Evolutionary conservation across 345 rosid species (phyloP).

Genomic region (Viola odorata): DNA sequence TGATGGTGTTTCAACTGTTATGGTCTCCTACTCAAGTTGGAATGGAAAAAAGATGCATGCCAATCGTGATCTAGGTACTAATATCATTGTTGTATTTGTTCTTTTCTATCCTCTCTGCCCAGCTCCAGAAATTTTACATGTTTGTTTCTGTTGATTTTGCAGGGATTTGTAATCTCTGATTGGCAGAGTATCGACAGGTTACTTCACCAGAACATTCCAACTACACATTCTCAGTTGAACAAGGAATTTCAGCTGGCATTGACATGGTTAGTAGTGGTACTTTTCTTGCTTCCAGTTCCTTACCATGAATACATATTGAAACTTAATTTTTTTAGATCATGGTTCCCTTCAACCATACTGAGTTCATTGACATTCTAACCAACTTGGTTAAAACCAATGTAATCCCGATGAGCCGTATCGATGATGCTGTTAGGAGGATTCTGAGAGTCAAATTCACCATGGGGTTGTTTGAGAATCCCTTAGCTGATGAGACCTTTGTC

Average conservation of each 20-base stretch:
- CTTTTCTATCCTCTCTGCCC: background rate
- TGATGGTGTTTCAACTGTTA: slow-evolving; percentile 64
- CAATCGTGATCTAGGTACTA: slow-evolving; percentile 43
- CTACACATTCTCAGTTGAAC: slow-evolving; percentile 15
- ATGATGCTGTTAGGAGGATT: slow-evolving; percentile 72
- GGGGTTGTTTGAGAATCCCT: slow-evolving; percentile 70
- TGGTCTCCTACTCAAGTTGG: slow-evolving; percentile 76
- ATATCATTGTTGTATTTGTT: background rate
- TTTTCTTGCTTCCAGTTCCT: background rate
- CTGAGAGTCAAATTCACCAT: slow-evolving; percentile 66
- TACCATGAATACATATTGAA: background rate
- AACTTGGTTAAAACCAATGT: slow-evolving; percentile 32
- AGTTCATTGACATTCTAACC: slow-evolving; percentile 43
- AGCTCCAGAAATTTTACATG: background rate
- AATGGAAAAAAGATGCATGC: slow-evolving; percentile 78
- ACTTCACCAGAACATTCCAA: slow-evolving; percentile 16
- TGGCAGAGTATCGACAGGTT: slow-evolving; percentile 24
- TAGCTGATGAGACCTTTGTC: slow-evolving; percentile 42
- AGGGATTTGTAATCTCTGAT: slow-evolving; percentile 25
- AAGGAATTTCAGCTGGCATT: slow-evolving; percentile 17
- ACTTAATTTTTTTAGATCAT: slow-evolving; percentile 41
- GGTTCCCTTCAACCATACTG: slow-evolving; percentile 52
- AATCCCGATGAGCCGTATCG: slow-evolving; percentile 58
- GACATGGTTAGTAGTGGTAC: slow-evolving; percentile 14
- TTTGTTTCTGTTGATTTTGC: background rate